Evolutionary conservation across 306 rosid species (phyloP).

Genomic region (Pyrus pyrifolia): DNA sequence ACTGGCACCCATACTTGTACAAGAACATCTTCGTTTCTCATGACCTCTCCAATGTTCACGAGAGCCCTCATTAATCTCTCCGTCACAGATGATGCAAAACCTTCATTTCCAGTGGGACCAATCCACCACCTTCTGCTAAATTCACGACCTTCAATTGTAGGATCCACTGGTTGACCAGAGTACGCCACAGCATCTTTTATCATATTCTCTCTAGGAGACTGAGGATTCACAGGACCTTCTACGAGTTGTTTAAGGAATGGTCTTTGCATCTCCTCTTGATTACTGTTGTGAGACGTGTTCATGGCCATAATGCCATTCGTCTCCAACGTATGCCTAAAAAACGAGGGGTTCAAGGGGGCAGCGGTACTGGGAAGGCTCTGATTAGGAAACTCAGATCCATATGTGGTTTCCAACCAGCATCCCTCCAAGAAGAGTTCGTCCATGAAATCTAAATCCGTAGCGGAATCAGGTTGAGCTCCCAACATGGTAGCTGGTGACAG

Average conservation of each 20-base stretch:
- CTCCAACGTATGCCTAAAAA: constrained; percentile 53
- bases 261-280: constrained; percentile 26
- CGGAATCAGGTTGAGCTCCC: constrained; percentile 44
- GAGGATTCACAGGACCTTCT: constrained; percentile 9
- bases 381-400: constrained; percentile 52
- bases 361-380: constrained; percentile 43
- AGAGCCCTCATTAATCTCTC: constrained; percentile 65
- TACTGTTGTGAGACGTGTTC: constrained; percentile 22
- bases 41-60: constrained; percentile 42
- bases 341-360: constrained; percentile 49
- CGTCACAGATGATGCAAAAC: constrained; percentile 39
- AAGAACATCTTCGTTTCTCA: constrained; percentile 62
- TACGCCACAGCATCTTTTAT: constrained; percentile 17
- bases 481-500: constrained; percentile 47
- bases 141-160: constrained; percentile 31
- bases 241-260: constrained; percentile 14
- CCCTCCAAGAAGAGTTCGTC: constrained; percentile 71
- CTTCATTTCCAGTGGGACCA: constrained; percentile 33
- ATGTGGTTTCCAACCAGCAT: constrained; percentile 79
- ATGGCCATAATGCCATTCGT: constrained; percentile 7
- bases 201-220: constrained; percentile 12
- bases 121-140: constrained; percentile 51
- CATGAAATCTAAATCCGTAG: constrained; percentile 78
- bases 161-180: constrained; percentile 29
- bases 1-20: constrained; percentile 87